These are phyloP conservation scores for Trichoderma koningiopsis DNA, from an alignment of 2,329 filamentous ascomycete species.

Conservation along the genomic window DNA sequence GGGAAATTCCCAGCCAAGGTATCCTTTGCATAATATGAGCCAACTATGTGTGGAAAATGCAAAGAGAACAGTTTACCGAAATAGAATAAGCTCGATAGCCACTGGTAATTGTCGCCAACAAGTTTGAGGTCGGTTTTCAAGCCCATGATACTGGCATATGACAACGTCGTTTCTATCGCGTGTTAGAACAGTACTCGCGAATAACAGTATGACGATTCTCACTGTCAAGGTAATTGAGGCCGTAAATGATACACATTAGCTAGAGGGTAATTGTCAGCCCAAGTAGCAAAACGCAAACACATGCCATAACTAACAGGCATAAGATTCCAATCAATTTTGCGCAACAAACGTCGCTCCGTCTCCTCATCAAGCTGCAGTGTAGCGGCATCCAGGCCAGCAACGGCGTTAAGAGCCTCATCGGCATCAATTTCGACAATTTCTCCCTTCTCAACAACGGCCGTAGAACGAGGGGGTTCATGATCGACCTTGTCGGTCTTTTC, in stretches of 20 bases:
- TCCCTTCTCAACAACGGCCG: constrained; percentile 2
- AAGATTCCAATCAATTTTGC: constrained; percentile 26
- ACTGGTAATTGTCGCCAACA: constrained; percentile 25
- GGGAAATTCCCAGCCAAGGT: constrained; percentile 25
- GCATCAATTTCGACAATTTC: constrained; percentile 17
- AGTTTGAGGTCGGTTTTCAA: constrained; percentile 22
- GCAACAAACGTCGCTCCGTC: constrained; percentile 22
- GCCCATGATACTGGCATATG: constrained; percentile 27
- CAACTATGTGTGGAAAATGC: too few species aligned
- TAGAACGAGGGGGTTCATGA: neutral
- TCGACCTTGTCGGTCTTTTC: constrained; percentile 1
- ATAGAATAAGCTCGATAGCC: constrained; percentile 25
- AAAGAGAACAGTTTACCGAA: constrained; percentile 5
- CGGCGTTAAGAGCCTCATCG: constrained; percentile 25
- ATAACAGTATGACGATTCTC: neutral
- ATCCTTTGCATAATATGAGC: constrained; percentile 4
- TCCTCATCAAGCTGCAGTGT: constrained; percentile 18
- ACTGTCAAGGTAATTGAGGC: constrained; percentile 27
- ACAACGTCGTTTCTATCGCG: constrained; percentile 23
- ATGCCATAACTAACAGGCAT: constrained; percentile 13
- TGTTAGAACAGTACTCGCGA: neutral
- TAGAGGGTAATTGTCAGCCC: neutral
- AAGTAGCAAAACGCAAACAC: neutral
- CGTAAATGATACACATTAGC: constrained; percentile 26
- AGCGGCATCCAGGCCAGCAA: neutral